Evolutionary conservation across 768 basidiomycete species (phyloP).

Genomic region (Amanita muscaria): DNA sequence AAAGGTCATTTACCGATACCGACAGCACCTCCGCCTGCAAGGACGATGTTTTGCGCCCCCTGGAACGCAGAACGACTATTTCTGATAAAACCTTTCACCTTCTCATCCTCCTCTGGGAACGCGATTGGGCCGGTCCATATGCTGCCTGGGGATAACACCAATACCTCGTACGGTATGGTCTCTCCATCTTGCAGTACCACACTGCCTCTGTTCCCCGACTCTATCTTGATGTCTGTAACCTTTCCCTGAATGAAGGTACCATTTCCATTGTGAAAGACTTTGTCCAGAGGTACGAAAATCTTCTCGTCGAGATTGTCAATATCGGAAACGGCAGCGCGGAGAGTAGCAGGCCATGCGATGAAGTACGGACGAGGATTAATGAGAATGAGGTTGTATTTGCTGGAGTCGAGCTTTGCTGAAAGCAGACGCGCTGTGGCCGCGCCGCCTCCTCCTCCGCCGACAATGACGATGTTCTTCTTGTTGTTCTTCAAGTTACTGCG

Average conservation of each 20-base stretch:
- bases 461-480: slow-evolving; percentile 32
- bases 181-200: slow-evolving; percentile 41
- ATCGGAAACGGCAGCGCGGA: slow-evolving; percentile 40
- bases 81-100: slow-evolving; percentile 18
- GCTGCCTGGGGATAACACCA: slow-evolving; percentile 49
- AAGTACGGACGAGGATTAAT: slow-evolving; percentile 40
- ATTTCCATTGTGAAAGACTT: slow-evolving; percentile 33
- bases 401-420: slow-evolving; percentile 35
- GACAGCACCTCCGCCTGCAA: slow-evolving; percentile 35
- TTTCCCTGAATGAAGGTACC: slow-evolving; percentile 32
- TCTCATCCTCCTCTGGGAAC: slow-evolving; percentile 19
- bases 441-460: slow-evolving; percentile 48
- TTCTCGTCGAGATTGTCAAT: slow-evolving; percentile 23
- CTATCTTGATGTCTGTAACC: slow-evolving; percentile 21
- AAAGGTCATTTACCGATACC: slow-evolving; percentile 22
- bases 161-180: slow-evolving; percentile 36
- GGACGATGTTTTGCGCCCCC: slow-evolving; percentile 26
- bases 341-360: slow-evolving; percentile 36
- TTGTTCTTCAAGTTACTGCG: slow-evolving; percentile 10
- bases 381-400: slow-evolving; percentile 39
- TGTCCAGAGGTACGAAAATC: slow-evolving; percentile 37
- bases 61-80: slow-evolving; percentile 18
- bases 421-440: slow-evolving; percentile 30
- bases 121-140: slow-evolving; percentile 33
- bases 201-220: slow-evolving; percentile 25